Evolutionary conservation across 2,329 filamentous ascomycete species (phyloP).

Genomic region (Talaromyces sp.): DNA sequence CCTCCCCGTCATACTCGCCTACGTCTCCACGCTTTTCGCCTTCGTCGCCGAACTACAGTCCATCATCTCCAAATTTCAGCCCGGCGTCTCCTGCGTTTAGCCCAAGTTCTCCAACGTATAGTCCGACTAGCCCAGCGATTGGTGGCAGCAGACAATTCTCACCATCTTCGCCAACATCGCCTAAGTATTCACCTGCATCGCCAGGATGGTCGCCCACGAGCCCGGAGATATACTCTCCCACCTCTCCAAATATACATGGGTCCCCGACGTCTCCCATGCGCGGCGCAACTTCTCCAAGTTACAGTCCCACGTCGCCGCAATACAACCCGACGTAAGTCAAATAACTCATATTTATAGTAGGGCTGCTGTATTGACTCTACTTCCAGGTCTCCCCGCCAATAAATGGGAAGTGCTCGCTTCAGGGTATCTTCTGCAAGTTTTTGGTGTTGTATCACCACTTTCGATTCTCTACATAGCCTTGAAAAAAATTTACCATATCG

Average conservation of each 20-base stretch:
- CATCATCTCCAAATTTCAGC: conserved; percentile 53
- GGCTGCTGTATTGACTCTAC: conserved; percentile 12
- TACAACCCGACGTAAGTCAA: conserved; percentile 36
- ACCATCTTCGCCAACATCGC: conserved; percentile 44
- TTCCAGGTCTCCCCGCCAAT: conserved; percentile 37
- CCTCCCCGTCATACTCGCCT: conserved; percentile 47
- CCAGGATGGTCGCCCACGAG: conserved; percentile 45
- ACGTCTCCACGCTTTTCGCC: conserved; percentile 53
- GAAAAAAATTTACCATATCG: conserved; percentile 29
- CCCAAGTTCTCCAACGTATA: conserved; percentile 55
- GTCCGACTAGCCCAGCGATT: conserved; percentile 48
- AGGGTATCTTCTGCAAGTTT: conserved; percentile 14
- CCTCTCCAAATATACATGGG: conserved; percentile 43
- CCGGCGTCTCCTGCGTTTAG: conserved; percentile 47
- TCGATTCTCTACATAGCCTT: conserved; percentile 22
- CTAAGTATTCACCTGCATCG: conserved; percentile 52
- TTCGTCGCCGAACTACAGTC: conserved; percentile 56
- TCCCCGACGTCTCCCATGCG: conserved; percentile 36
- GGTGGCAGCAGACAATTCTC: conserved; percentile 37
- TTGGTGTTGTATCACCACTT: conserved; percentile 31
- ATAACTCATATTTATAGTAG: not conserved
- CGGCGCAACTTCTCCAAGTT: conserved; percentile 36
- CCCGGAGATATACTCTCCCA: conserved; percentile 46
- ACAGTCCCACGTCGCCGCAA: conserved; percentile 39
- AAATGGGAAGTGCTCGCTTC: conserved; percentile 20